Percentiles rank a stretch among this genome's conserved stretches.
These are phyloP conservation scores for Orychophragmus violaceus DNA, from an alignment of 345 rosid genomes.

Conservation along the genomic window DNA sequence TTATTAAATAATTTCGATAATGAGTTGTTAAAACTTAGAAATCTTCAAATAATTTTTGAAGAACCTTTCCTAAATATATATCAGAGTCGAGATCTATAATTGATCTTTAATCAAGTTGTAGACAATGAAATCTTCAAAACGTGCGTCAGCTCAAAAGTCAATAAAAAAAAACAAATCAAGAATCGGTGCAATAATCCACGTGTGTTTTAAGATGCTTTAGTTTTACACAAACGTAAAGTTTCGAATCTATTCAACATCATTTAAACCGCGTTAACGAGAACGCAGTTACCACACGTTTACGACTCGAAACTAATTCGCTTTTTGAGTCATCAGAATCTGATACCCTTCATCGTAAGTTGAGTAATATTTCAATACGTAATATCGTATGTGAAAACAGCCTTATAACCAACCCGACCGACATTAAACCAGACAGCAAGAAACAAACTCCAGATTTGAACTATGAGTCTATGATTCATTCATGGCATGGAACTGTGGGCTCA, in stretches of 20 bases:
- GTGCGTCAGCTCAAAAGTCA: conserved; percentile 5
- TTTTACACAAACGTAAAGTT: conserved; percentile 3
- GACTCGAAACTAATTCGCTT: background rate
- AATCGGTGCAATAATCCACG: background rate
- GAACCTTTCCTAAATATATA: background rate
- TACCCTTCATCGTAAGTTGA: too few species aligned
- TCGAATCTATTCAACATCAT: background rate
- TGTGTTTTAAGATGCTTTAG: conserved; percentile 1
- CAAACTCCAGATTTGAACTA: too few species aligned
- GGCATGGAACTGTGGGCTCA: too few species aligned
- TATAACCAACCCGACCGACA: too few species aligned
- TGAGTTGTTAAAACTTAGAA: background rate
- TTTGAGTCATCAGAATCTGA: conserved; percentile 1
- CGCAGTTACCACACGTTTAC: background rate
- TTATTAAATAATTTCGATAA: background rate
- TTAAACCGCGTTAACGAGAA: background rate
- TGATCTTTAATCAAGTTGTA: background rate
- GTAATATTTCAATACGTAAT: too few species aligned
- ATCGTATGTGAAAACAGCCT: too few species aligned
- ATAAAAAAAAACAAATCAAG: background rate
- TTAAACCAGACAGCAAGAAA: too few species aligned
- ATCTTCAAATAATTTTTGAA: background rate
- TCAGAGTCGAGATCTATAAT: background rate
- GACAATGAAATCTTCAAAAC: background rate
- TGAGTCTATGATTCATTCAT: too few species aligned